Evolutionary conservation across 371 early-diverging fungal species (phyloP), one percentile per base, ranked within the genome.

Genomic region (Syncephalastrum sp.): DNA sequence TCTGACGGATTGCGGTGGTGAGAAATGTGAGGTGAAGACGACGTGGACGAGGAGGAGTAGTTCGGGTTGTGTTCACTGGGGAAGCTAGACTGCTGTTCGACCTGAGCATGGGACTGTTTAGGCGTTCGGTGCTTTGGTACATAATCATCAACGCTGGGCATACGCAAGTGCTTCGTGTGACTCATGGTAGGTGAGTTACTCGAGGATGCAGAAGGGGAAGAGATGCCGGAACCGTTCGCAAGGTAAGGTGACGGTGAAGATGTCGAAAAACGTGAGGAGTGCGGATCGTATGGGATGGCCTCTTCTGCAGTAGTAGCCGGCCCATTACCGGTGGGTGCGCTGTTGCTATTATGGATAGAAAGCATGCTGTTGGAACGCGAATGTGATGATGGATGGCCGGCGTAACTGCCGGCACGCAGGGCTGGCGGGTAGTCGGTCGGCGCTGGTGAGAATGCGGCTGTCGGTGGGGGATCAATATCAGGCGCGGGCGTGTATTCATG

Each of bases 141-240:
- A 13, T 51, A 51, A 33, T 51, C 51, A 17, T 51, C 51, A 4
- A 15, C 38, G 38, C 38, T 38, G 25, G 51, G 51, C 51, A 51
- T 51, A 15, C 24, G 27, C 48, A 48, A 12, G 48, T 48, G 27
- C 15, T 13, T 24, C 21, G 48, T 21, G 21, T 48, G 24, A 27
- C 48, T 23, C 38, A 33, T 33, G 38, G 38, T 33, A 10, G 38
- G 38, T 10, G 38, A 33, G 38, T 33, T 33, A 1, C 8, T 33
- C 8, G 38, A 33, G 38, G 38, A 27, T 48, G 48, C 48, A 13
- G 48, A 48, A 19, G n/a, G 27, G 16, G 24, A 17, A 27, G 48
- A 19, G 19, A 15, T 21, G 8, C 8, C 10, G 38, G 38, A 33
- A 10, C 38, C 12, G 38, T 33, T 33, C 2, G 38, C 38, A 33